phyloP scores from a whole-genome alignment of 1,284 basidiomycete genomes.

The Xerocomus amazonicus region DNA sequence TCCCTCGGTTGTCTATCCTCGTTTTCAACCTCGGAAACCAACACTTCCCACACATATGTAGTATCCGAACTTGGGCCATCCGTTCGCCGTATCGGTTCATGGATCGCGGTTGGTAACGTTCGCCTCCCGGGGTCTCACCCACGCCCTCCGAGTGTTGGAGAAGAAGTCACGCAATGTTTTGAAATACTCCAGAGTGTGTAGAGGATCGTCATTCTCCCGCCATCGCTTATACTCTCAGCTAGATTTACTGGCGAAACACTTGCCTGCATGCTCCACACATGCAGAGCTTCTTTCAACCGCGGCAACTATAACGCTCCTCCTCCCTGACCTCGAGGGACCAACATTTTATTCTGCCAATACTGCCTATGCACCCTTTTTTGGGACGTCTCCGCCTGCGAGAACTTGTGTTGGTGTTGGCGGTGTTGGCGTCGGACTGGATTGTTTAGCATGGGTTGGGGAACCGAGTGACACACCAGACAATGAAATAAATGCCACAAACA shows the following conservation, averaged over 20 bases:
- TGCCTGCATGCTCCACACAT: neutral
- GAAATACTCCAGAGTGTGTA: constrained; percentile 49
- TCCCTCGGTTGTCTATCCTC: constrained; percentile 4
- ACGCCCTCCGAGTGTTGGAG: constrained; percentile 50
- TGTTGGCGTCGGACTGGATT: constrained; percentile 69
- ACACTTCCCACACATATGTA: neutral
- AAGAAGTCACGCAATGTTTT: constrained; percentile 66
- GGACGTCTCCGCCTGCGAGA: constrained; percentile 87
- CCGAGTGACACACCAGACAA: constrained; percentile 10
- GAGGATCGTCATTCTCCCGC: neutral
- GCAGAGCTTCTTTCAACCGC: constrained; percentile 52
- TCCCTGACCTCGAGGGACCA: constrained; percentile 71
- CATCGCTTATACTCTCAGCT: constrained; percentile 3
- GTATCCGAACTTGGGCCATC: constrained; percentile 15
- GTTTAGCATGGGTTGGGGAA: constrained; percentile 55
- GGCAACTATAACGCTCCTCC: constrained; percentile 78
- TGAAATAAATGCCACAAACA: constrained; percentile 28
- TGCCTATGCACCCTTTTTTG: constrained; percentile 81
- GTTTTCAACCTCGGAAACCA: neutral
- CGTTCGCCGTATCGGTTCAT: constrained; percentile 37
- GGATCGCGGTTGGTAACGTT: constrained; percentile 60
- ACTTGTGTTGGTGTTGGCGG: constrained; percentile 80
- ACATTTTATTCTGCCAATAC: constrained; percentile 73
- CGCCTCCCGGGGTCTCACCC: constrained; percentile 28
- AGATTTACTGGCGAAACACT: constrained; percentile 14